These are phyloP conservation scores for Lactarius deliciosus DNA, from an alignment of 768 basidiomycete genomes.

Conservation along the genomic window DNA sequence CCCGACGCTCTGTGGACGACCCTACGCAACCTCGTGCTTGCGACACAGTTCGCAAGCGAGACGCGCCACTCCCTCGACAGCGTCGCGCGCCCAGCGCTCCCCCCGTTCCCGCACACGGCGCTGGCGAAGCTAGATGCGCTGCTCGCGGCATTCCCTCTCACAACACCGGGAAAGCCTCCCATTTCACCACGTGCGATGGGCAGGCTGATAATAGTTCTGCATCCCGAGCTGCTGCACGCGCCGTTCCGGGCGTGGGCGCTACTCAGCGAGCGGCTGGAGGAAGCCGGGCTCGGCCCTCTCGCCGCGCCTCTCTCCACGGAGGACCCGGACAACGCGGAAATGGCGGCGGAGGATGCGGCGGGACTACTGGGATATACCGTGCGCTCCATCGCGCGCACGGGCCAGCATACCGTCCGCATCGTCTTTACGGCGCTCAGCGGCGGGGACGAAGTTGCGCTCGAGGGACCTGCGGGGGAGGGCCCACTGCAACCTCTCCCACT, in stretches of 20 bases:
- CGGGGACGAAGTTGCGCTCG: constrained; percentile 35
- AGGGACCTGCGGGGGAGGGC: constrained; percentile 52
- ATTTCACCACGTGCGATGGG: constrained; percentile 51
- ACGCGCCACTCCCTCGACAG: constrained; percentile 52
- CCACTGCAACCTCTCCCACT: constrained; percentile 49
- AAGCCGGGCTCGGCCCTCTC: constrained; percentile 53
- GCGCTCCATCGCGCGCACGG: constrained; percentile 41
- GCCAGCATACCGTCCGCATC: constrained; percentile 43
- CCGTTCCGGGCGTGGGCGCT: constrained; percentile 63
- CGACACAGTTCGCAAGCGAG: constrained; percentile 64
- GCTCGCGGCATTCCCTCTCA: constrained; percentile 51
- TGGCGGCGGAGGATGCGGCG: constrained; percentile 30
- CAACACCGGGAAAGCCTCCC: constrained; percentile 33
- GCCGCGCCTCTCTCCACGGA: constrained; percentile 46
- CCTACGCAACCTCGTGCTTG: constrained; percentile 55
- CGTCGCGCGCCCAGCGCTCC: constrained; percentile 52
- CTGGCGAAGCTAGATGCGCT: constrained; percentile 51
- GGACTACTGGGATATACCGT: constrained; percentile 57
- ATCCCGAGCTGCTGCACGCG: constrained; percentile 55
- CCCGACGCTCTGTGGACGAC: constrained; percentile 39
- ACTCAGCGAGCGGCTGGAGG: constrained; percentile 54
- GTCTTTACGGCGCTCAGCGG: constrained; percentile 42
- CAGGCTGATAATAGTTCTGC: constrained; percentile 54
- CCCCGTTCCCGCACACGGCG: constrained; percentile 66
- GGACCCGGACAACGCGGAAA: constrained; percentile 38